Base-by-base conservation (phyloP, 176 grass and related monocot species). In the Hordeum marinum region DNA sequence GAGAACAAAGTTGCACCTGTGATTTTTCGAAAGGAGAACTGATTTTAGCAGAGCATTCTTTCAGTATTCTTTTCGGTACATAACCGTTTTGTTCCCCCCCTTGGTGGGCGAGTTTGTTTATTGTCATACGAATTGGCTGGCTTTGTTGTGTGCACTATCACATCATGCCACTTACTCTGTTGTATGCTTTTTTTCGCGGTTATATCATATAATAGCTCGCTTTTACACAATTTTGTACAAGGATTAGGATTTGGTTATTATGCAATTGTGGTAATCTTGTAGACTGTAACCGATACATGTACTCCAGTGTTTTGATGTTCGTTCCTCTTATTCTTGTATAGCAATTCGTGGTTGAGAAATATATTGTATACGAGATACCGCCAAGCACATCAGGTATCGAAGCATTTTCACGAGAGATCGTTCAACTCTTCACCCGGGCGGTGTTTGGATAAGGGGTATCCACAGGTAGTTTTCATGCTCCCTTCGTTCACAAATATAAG, bases 1-100 rank as follows among this genome's bases (percentile, higher is more conserved):
- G 88, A 94, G 93, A 90, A 95, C 96, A 61, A 96, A 91, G 72
- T 80, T 98, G 68, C 91, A 54, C 39, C 34, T 94, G 24, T 96
- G 84, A 94, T 68, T 73, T 75, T 59, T 81, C 39, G 11, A 15
- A 14, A 29, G 45, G 67, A 4, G 29, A 81, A 84, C 40, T 76
- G 62, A 84, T 58, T 78, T 25, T 27, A 80, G 40, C 54, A 4
- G 68, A 3, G 40, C 39, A 76, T 91, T 84, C 80, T 42, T 90
- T 82, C 23, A 72, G 12, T 20, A 17, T 73, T 87, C 50, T 75
- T 80, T 46, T 46, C 4, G 65, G 34, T 46, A 42, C 31, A 50
- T 75, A 65, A 71, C 68, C 59, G 29, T 62, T 75, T 25, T 13
- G 26, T 68, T 25, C 66, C 80, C 45, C 65, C 1, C 0, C 0